Percentiles rank a stretch among this genome's conserved stretches.
Conservation (phyloP, 306 rosid genomes). For the Vigna trinervia region DNA sequence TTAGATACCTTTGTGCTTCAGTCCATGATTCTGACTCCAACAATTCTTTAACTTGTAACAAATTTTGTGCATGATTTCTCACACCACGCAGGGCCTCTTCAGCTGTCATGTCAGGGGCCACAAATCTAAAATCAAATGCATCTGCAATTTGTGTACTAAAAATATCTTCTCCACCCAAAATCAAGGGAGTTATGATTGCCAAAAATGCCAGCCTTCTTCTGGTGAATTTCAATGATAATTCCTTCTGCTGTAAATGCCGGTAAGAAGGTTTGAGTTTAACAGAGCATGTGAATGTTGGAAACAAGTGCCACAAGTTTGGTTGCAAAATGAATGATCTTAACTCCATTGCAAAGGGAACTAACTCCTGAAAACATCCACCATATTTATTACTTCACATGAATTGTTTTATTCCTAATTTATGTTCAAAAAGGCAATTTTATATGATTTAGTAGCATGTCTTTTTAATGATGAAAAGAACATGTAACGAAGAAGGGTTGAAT, state of each 20-base stretch:
- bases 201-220: conserved; percentile 43
- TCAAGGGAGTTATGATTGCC: conserved; percentile 19
- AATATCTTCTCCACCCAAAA: conserved; percentile 32
- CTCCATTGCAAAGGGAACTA: conserved; percentile 46
- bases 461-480: conserved; percentile 15
- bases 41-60: conserved; percentile 51
- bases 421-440: neutral
- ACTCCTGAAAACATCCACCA: conserved; percentile 35
- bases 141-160: conserved; percentile 41
- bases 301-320: conserved; percentile 42
- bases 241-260: conserved; percentile 34
- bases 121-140: conserved; percentile 59
- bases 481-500: neutral
- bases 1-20: conserved; percentile 61
- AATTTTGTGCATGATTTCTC: conserved; percentile 45
- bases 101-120: conserved; percentile 44
- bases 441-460: neutral
- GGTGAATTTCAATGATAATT: conserved; percentile 32
- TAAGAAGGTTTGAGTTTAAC: conserved; percentile 36
- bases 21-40: conserved; percentile 70
- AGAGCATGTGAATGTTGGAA: conserved; percentile 54
- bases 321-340: conserved; percentile 48
- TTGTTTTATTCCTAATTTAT: neutral
- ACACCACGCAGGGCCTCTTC: conserved; percentile 55
- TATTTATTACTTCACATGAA: conserved; percentile 33